Evolutionary conservation across 371 early-diverging fungal genomes (phyloP).

Genomic region (Saksenaea vasiformis): DNA sequence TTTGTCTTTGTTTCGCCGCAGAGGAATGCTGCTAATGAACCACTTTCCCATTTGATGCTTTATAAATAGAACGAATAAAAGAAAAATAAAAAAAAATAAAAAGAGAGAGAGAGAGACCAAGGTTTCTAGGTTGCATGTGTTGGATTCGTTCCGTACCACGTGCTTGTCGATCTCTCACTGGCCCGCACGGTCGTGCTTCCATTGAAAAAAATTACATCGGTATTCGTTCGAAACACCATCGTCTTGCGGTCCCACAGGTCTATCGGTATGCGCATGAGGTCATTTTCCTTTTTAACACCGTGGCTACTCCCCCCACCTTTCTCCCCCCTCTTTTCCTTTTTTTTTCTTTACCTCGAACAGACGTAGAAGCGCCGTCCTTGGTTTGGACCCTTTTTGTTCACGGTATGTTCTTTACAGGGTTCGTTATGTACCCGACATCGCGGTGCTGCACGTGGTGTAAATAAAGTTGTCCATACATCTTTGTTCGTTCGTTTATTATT

Average conservation of each 20-base stretch:
- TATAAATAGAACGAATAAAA: neutral
- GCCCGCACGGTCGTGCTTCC: constrained; percentile 19
- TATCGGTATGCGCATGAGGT: constrained; percentile 6
- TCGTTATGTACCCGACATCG: constrained; percentile 66
- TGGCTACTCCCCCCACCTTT: neutral
- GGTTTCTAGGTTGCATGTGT: neutral
- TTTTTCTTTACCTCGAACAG: constrained; percentile 58
- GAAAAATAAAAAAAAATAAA: neutral
- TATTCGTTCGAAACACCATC: constrained; percentile 52
- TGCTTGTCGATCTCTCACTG: constrained; percentile 6
- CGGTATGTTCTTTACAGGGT: constrained; percentile 62
- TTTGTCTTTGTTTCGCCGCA: constrained; percentile 25
- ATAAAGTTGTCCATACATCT: constrained; percentile 59
- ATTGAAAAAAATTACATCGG: constrained; percentile 40
- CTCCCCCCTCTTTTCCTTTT: neutral
- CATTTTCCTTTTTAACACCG: neutral
- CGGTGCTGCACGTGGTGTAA: constrained; percentile 54
- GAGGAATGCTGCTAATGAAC: constrained; percentile 24
- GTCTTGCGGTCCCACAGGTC: constrained; percentile 51
- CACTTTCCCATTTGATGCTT: neutral
- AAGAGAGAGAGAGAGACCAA: neutral
- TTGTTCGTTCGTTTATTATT: constrained; percentile 35
- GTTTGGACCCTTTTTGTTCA: constrained; percentile 75
- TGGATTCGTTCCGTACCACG: neutral
- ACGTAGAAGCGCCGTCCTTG: constrained; percentile 72